Evolutionary conservation across 495 filamentous ascomycete genomes (phyloP).

Genomic region (Lasiosphaeris hirsuta): DNA sequence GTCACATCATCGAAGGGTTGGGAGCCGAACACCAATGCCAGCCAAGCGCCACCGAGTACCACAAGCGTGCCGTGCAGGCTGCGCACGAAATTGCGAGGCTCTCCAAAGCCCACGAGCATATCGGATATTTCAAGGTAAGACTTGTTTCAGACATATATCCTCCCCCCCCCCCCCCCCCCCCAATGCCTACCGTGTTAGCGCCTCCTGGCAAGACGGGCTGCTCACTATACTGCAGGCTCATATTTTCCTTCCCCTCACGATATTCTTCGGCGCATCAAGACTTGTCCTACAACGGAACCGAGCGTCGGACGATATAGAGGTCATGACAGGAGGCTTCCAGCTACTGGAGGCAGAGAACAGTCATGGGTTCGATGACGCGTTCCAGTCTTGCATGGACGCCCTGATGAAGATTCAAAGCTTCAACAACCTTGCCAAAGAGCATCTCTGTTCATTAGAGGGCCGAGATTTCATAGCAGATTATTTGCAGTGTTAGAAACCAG

Average conservation of each 20-base stretch:
- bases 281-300: slow-evolving; percentile 12
- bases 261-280: slow-evolving; percentile 21
- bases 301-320: not conserved
- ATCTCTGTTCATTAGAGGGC: slow-evolving; percentile 21
- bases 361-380: slow-evolving; percentile 3
- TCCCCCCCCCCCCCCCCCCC: no score
- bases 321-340: not conserved
- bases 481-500: not conserved
- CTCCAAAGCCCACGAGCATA: slow-evolving; percentile 38
- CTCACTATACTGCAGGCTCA: slow-evolving; percentile 17
- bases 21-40: slow-evolving; percentile 23
- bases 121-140: slow-evolving; percentile 44
- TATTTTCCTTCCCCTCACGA: slow-evolving; percentile 27
- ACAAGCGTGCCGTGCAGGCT: slow-evolving; percentile 33
- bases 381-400: slow-evolving; percentile 23
- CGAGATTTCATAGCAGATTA: slow-evolving; percentile 12
- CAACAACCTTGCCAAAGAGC: slow-evolving; percentile 26
- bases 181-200: no score
- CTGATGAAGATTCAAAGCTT: slow-evolving; percentile 29
- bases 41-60: slow-evolving; percentile 28
- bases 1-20: slow-evolving; percentile 28
- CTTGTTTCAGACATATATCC: not conserved
- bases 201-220: not conserved
- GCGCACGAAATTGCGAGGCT: slow-evolving; percentile 41
- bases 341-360: slow-evolving; percentile 5